A percentile compares a stretch with the other conserved stretches of the same genome.
Evolutionary conservation across 768 basidiomycete species (phyloP).

Genomic region (Dentipellis fragilis): DNA sequence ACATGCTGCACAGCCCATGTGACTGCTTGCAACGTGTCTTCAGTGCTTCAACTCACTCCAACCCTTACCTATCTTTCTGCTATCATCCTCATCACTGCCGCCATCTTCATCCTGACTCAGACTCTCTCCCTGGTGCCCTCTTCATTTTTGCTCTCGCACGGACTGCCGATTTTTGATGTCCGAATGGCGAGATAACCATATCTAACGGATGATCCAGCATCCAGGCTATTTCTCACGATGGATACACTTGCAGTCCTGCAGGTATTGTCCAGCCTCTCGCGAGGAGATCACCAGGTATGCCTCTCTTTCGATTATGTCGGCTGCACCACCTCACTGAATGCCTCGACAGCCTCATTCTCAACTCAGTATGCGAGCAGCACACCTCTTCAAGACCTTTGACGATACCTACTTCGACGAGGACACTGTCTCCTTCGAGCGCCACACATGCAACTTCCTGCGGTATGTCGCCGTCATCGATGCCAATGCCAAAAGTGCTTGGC

Average conservation of each 20-base stretch:
- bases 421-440: slow-evolving; percentile 97
- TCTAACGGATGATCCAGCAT: no score
- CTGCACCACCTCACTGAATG: neutral
- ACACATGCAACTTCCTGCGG: slow-evolving; percentile 82
- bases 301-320: neutral
- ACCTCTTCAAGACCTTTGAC: slow-evolving; percentile 46
- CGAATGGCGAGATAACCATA: no score
- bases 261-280: no score
- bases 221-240: no score
- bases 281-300: slow-evolving; percentile 90
- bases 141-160: no score
- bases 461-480: slow-evolving; percentile 70
- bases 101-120: no score
- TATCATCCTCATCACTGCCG: no score
- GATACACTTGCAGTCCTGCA: no score
- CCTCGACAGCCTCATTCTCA: slow-evolving; percentile 71
- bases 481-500: slow-evolving; percentile 78
- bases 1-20: slow-evolving; percentile 36
- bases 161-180: no score
- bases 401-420: slow-evolving; percentile 87
- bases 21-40: no score
- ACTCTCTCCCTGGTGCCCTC: no score
- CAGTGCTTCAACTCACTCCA: no score
- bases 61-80: slow-evolving; percentile 66
- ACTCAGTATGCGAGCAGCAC: slow-evolving; percentile 53